phyloP scores from a whole-genome alignment of 768 basidiomycete genomes.

The Termitomyces sp. region DNA sequence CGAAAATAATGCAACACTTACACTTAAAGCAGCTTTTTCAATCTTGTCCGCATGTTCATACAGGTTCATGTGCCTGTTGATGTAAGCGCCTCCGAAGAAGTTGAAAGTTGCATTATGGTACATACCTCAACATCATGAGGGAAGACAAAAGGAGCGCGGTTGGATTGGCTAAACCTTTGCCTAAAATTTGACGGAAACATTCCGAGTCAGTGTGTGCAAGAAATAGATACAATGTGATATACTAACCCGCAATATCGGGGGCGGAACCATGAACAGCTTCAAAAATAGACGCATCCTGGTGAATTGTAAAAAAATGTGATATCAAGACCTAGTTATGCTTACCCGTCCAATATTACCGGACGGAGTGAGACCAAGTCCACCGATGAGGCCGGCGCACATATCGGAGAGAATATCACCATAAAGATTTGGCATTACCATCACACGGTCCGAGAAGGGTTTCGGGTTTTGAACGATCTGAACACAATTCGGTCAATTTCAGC shows the following conservation, averaged over 20 bases:
- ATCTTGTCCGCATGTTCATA: constrained; percentile 81
- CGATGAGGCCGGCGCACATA: constrained; percentile 98
- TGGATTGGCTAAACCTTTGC: constrained; percentile 95
- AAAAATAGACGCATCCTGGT: constrained; percentile 94
- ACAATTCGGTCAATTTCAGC: neutral
- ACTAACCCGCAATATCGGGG: constrained; percentile 92
- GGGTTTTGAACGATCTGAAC: constrained; percentile 87
- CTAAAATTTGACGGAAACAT: constrained; percentile 27
- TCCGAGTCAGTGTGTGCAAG: neutral
- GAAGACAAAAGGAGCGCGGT: constrained; percentile 95
- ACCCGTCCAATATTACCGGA: constrained; percentile 97
- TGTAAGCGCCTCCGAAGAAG: neutral
- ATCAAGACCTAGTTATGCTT: constrained; percentile 22
- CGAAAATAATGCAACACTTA: constrained; percentile 35
- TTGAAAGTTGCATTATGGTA: constrained; percentile 3
- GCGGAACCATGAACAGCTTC: constrained; percentile 99
- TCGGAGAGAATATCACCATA: constrained; percentile 96
- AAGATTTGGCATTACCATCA: constrained; percentile 99
- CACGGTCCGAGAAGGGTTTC: constrained; percentile 86
- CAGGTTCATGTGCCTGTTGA: constrained; percentile 84
- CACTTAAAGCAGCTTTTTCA: constrained; percentile 84
- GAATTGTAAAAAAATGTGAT: constrained; percentile 12
- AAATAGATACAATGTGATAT: neutral
- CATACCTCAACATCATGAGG: constrained; percentile 95
- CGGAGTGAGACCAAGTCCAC: constrained; percentile 94